phyloP scores from a whole-genome alignment of 305 asterid genomes.

The Withania somnifera region DNA sequence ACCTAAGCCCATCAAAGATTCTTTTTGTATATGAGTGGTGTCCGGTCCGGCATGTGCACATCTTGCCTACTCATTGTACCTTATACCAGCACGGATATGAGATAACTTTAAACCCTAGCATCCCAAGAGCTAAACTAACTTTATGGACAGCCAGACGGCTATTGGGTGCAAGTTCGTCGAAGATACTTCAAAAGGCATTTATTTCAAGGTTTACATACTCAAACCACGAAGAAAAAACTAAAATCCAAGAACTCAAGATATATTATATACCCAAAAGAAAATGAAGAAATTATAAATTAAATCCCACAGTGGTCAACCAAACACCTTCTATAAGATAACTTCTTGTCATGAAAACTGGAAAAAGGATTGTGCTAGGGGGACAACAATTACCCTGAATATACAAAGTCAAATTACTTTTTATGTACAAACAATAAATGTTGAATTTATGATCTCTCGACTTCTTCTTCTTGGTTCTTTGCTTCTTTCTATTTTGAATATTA shows the following conservation, averaged over 20 bases:
- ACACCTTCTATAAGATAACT: not conserved
- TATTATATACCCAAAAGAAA: not conserved
- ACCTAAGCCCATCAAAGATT: not conserved
- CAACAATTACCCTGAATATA: not conserved
- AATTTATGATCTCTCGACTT: not conserved
- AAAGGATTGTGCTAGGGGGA: not conserved
- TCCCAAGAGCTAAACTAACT: not conserved
- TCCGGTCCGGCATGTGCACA: not conserved
- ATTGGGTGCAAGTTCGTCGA: no score
- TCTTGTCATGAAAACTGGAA: not conserved
- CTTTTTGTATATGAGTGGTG: not conserved
- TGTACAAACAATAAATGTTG: not conserved
- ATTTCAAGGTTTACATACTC: not conserved
- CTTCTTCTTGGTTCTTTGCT: not conserved
- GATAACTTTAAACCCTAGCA: not conserved
- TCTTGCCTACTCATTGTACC: not conserved
- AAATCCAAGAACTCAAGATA: not conserved
- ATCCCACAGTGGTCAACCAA: not conserved
- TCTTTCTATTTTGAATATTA: not conserved
- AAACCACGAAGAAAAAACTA: not conserved
- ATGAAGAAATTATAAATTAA: not conserved
- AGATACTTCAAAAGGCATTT: not conserved
- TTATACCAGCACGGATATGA: not conserved
- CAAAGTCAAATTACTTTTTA: not conserved
- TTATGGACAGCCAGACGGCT: not conserved